These are phyloP conservation scores for Cenchrus purpureus DNA, from an alignment of 176 grass and related monocot species.

Conservation along the genomic window DNA sequence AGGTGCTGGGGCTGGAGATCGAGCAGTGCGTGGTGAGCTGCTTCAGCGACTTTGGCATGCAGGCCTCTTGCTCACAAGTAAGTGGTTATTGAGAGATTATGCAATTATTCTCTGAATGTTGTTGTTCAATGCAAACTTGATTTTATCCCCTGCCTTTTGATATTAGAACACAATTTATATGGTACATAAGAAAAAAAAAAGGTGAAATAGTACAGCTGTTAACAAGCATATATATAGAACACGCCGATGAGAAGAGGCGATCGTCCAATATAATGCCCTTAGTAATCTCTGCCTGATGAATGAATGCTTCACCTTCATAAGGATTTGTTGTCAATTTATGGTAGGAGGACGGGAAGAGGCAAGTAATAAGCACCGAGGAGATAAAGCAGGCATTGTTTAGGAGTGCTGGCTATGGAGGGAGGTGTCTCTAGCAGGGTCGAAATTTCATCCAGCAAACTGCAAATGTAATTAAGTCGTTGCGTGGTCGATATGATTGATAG, in stretches of 20 bases:
- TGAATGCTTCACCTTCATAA: neutral
- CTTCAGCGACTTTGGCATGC: conserved; percentile 85
- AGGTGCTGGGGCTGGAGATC: conserved; percentile 69
- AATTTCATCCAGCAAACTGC: neutral
- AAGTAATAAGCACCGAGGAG: conserved; percentile 61
- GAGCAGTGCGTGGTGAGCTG: conserved; percentile 81
- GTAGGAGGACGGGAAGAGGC: conserved; percentile 61
- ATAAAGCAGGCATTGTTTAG: conserved; percentile 86
- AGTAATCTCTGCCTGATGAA: neutral
- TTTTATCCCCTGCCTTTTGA: neutral
- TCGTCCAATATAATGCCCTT: neutral
- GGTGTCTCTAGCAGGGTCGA: conserved; percentile 47
- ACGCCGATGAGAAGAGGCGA: neutral
- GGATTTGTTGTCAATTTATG: conserved; percentile 25
- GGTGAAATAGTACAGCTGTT: neutral
- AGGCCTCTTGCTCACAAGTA: conserved; percentile 75
- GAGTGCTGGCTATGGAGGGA: conserved; percentile 78
- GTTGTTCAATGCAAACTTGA: neutral
- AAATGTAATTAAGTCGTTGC: neutral
- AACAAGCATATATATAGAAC: too few relatives aligned
- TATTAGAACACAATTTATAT: neutral
- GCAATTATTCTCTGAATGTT: neutral
- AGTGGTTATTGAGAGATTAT: neutral
- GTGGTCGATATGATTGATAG: neutral
- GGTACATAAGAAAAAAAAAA: neutral